Base-by-base conservation (phyloP, 2,329 filamentous ascomycete species). In the Penicillium sp. region DNA sequence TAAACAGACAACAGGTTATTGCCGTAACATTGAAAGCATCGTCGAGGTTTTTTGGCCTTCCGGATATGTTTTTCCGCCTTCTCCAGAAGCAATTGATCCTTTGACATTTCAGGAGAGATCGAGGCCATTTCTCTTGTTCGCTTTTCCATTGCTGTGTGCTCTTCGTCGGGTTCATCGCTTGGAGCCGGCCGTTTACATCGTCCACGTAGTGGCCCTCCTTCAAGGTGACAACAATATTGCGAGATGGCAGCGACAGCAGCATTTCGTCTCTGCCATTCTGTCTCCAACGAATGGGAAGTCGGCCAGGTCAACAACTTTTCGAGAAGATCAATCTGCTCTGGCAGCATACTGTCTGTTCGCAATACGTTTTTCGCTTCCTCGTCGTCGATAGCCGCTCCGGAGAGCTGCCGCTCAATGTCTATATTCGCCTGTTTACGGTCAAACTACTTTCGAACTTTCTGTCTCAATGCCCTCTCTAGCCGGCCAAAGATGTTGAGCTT, bases 351-450 rank as follows among this genome's bases (percentile, higher is more conserved):
- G 8, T 50, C 35, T 51, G 26, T 29, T 58, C 29, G 46, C 1
- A 48, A 48, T 4, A 50, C 47, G 22, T 60, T 47, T 46, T 59
- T 63, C 11, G 58, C 59, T 46, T 60, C 60, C 46, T 64, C 46
- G 33, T 64, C 48, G 19, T 50, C 46, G 46, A 63, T 22, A 35
- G 60, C 53, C 45, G 57, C 44, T 21, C 60, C 57, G 7, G 55
- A 54, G n/a, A 60, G 58, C 56, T 64, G 53, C 21, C 58, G 53
- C 49, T 64, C 41, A 37, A 60, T 63, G 14, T 64, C 60, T 51
- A 58, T 56, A 8, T 55, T 53, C 2, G 55, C 62, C 52, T 64
- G 53, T 55, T 64, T 57, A 5, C 47, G 24, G 31, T 59, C 51
- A 47, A 63, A 64, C 21, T 58, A 43, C 7, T 56, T 41, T n/a